These are phyloP conservation scores for Phytophthora hibernalis DNA, from an alignment of 352 stramenopile genomes.

Conservation along the genomic window DNA sequence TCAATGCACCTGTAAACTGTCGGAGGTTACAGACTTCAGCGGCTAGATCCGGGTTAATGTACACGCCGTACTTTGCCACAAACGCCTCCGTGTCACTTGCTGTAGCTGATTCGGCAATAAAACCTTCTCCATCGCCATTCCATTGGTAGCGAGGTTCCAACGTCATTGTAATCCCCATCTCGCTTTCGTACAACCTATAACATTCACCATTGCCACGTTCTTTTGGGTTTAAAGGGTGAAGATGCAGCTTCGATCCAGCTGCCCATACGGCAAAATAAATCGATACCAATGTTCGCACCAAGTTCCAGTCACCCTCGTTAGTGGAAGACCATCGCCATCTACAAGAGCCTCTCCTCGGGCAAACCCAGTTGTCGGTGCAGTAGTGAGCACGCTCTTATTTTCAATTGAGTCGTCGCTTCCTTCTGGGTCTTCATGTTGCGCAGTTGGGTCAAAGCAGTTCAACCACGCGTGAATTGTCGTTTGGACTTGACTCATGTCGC, in stretches of 20 bases:
- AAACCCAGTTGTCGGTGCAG: constrained; percentile 45
- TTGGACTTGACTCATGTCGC: constrained; percentile 63
- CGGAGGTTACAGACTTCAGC: constrained; percentile 82
- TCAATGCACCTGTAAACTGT: constrained; percentile 67
- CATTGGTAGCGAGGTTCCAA: constrained; percentile 50
- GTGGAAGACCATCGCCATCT: constrained; percentile 78
- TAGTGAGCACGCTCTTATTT: constrained; percentile 37
- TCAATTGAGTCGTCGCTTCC: constrained; percentile 35
- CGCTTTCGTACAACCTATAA: constrained; percentile 60
- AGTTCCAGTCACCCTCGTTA: constrained; percentile 86
- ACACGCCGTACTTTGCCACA: constrained; percentile 83
- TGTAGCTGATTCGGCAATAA: constrained; percentile 22
- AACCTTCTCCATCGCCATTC: constrained; percentile 11
- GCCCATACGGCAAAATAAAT: constrained; percentile 80
- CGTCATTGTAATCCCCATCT: constrained; percentile 69
- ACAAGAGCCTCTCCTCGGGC: constrained; percentile 73
- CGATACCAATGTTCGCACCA: constrained; percentile 82
- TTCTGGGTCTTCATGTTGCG: constrained; percentile 54
- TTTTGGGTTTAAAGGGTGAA: constrained; percentile 51
- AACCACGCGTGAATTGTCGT: constrained; percentile 68
- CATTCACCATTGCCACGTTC: constrained; percentile 22
- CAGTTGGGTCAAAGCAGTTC: constrained; percentile 79
- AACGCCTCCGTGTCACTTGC: constrained; percentile 70
- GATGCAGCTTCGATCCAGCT: constrained; percentile 53
- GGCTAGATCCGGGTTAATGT: constrained; percentile 85